These are phyloP conservation scores for Hypholoma fasciculare DNA, from an alignment of 768 basidiomycete genomes.

Conservation along the genomic window DNA sequence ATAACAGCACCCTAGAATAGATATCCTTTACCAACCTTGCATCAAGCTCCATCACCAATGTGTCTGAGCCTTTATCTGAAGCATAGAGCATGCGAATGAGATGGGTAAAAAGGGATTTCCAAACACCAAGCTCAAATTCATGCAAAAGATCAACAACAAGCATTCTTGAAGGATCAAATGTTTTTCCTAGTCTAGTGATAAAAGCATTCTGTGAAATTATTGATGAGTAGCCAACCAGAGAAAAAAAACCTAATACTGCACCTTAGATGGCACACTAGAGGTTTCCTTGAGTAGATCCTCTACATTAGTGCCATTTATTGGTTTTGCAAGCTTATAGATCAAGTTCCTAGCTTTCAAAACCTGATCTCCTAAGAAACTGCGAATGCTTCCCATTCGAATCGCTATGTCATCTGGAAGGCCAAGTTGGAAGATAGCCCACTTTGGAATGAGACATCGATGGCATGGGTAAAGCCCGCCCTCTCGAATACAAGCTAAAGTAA, in stretches of 20 bases:
- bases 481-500: constrained; percentile 30
- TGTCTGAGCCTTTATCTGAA: background rate
- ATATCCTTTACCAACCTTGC: background rate
- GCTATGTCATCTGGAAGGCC: background rate
- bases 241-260: too few species aligned
- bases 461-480: constrained; percentile 35
- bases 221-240: background rate
- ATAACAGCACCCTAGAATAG: background rate
- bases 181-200: background rate
- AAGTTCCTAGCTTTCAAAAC: background rate
- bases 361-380: background rate
- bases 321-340: background rate
- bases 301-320: background rate
- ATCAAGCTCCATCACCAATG: background rate
- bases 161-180: background rate
- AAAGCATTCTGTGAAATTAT: background rate
- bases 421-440: constrained; percentile 18
- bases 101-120: constrained; percentile 29
- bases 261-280: background rate
- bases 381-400: background rate
- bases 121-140: constrained; percentile 4
- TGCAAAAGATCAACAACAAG: constrained; percentile 3
- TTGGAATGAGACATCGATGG: constrained; percentile 29
- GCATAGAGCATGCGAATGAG: constrained; percentile 12
- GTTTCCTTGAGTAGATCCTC: background rate